These are phyloP conservation scores for Apophysomyces sp. DNA, from an alignment of 371 early-diverging fungal species.

Conservation along the genomic window DNA sequence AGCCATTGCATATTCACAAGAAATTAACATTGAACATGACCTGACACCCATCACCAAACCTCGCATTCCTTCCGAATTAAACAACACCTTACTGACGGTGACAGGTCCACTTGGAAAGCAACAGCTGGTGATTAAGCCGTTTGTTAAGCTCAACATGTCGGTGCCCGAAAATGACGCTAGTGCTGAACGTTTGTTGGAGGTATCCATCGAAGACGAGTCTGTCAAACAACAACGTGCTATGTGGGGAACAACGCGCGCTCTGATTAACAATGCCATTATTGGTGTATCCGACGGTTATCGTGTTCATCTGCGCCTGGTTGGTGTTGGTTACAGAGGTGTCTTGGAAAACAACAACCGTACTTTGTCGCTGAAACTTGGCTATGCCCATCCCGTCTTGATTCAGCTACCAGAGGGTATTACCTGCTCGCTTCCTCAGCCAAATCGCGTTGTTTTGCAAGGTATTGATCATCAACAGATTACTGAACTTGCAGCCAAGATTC, in stretches of 20 bases:
- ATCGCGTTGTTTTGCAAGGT: constrained; percentile 81
- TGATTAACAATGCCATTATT: constrained; percentile 81
- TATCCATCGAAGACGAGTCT: constrained; percentile 61
- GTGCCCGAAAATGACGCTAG: constrained; percentile 35
- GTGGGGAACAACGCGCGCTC: constrained; percentile 96
- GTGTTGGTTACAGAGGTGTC: constrained; percentile 94
- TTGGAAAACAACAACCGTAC: constrained; percentile 64
- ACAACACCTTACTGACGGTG: constrained; percentile 69
- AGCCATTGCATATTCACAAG: constrained; percentile 63
- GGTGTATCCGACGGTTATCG: constrained; percentile 93
- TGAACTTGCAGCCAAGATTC: constrained; percentile 91
- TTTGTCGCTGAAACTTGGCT: constrained; percentile 86
- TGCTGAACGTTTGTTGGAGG: constrained; percentile 51
- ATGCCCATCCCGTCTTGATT: constrained; percentile 82
- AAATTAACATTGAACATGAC: constrained; percentile 64
- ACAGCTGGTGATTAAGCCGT: constrained; percentile 77
- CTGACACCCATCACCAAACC: constrained; percentile 53
- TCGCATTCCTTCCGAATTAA: constrained; percentile 61
- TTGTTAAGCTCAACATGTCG: constrained; percentile 60
- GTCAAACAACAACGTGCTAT: constrained; percentile 78
- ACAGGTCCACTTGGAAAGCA: constrained; percentile 84
- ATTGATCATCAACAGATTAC: constrained; percentile 76
- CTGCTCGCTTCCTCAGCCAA: constrained; percentile 82
- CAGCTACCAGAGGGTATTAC: constrained; percentile 80
- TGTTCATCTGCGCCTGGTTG: constrained; percentile 82